phyloP scores from a whole-genome alignment of 176 grass and related monocot species.

The Eragrostis curvula region DNA sequence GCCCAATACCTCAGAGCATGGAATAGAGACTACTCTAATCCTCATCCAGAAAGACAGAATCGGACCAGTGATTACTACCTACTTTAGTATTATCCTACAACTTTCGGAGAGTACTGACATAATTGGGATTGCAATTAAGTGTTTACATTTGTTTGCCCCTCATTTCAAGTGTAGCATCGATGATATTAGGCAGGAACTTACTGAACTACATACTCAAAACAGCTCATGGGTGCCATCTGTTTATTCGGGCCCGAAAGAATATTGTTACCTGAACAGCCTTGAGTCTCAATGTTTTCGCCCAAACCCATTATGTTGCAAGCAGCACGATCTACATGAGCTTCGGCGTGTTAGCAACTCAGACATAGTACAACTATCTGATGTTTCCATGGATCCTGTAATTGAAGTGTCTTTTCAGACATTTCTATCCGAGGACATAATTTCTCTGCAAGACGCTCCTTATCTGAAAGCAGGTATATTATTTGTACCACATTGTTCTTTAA shows the following conservation, averaged over 20 bases:
- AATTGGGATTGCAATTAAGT: not conserved
- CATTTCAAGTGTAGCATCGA: not conserved
- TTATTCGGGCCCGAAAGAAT: not conserved
- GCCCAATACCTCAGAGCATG: not conserved
- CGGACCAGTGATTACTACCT: no score
- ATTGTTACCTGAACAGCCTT: not conserved
- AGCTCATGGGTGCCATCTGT: not conserved
- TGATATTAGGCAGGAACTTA: not conserved
- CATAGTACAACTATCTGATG: no score
- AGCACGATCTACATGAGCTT: no score
- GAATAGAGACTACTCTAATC: not conserved
- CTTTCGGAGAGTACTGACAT: conserved; percentile 30
- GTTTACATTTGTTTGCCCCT: conserved; percentile 4
- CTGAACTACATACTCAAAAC: not conserved
- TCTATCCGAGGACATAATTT: no score
- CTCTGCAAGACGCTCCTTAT: no score
- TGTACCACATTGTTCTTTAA: no score
- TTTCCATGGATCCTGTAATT: no score
- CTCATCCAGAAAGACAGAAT: not conserved
- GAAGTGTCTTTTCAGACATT: no score
- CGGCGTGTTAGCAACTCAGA: no score
- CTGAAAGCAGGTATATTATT: no score
- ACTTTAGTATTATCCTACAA: not conserved
- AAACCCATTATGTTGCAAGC: not conserved
- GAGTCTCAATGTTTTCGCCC: not conserved